phyloP scores from a whole-genome alignment of 208 protist species.

The Naegleria fowleri region DNA sequence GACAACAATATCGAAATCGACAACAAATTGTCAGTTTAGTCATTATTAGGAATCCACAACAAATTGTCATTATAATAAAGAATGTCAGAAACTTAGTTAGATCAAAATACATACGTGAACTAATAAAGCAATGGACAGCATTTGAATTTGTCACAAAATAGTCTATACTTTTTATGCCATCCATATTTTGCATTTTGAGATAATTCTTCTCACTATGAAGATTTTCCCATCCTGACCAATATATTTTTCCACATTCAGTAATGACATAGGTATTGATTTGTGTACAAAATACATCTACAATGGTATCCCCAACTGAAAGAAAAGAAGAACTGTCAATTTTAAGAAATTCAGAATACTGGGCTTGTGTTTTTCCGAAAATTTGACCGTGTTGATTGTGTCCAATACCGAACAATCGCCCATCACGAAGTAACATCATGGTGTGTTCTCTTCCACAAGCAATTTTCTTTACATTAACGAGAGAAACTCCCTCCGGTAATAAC shows the following conservation, averaged over 20 bases:
- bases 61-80: no score
- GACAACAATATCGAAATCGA: no score
- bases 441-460: slow-evolving; percentile 2
- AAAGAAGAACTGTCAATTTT: neutral
- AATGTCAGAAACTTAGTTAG: no score
- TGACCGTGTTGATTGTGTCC: slow-evolving; percentile 10
- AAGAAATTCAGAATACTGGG: neutral
- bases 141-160: neutral
- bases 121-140: neutral
- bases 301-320: neutral
- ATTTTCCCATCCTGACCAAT: slow-evolving; percentile 11
- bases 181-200: neutral
- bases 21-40: no score
- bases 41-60: no score
- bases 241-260: neutral
- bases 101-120: no score
- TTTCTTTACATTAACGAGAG: neutral
- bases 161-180: neutral
- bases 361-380: neutral
- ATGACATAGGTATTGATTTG: neutral
- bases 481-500: neutral
- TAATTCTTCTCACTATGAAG: neutral
- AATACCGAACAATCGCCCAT: neutral
- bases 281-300: neutral
- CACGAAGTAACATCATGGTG: neutral